phyloP scores from a whole-genome alignment of 164 flowering plant genomes.

The Liriodendron chinense region DNA sequence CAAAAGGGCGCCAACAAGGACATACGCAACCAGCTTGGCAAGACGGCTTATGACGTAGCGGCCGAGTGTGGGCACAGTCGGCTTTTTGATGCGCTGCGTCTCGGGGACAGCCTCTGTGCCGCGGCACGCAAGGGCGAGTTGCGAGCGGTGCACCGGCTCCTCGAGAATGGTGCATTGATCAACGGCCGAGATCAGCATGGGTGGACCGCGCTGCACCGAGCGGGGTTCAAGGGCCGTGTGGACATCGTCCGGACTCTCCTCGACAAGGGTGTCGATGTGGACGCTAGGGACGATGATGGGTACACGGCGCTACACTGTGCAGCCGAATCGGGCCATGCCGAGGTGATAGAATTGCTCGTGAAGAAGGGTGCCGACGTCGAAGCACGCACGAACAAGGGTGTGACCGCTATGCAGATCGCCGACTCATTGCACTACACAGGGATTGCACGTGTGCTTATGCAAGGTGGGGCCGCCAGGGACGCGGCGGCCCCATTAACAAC shows the following conservation, averaged over 20 bases:
- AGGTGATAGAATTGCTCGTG: conserved; percentile 55
- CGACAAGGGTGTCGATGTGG: conserved; percentile 48
- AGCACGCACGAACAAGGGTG: conserved; percentile 52
- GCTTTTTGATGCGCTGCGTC: conserved; percentile 49
- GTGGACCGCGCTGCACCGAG: conserved; percentile 71
- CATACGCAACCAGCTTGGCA: conserved; percentile 45
- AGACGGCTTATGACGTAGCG: conserved; percentile 62
- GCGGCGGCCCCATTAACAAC: neutral
- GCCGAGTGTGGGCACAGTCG: conserved; percentile 50
- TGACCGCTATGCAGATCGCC: conserved; percentile 53
- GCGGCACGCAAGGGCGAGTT: conserved; percentile 70
- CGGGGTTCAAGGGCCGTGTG: conserved; percentile 52
- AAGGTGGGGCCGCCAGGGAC: conserved; percentile 47
- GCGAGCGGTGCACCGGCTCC: conserved; percentile 35
- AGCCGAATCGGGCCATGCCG: conserved; percentile 55
- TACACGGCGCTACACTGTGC: conserved; percentile 76
- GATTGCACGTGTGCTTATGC: conserved; percentile 39
- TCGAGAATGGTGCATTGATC: conserved; percentile 56
- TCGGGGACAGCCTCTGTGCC: conserved; percentile 52
- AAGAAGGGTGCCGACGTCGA: conserved; percentile 66
- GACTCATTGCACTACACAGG: conserved; percentile 54
- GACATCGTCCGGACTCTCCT: conserved; percentile 41
- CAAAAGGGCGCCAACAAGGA: conserved; percentile 72
- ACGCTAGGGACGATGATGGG: conserved; percentile 68
- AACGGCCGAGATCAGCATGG: conserved; percentile 71